Percentiles rank a stretch among this genome's conserved stretches.
phyloP scores from a whole-genome alignment of 129 eudicot species.

The Lactuca sativa region DNA sequence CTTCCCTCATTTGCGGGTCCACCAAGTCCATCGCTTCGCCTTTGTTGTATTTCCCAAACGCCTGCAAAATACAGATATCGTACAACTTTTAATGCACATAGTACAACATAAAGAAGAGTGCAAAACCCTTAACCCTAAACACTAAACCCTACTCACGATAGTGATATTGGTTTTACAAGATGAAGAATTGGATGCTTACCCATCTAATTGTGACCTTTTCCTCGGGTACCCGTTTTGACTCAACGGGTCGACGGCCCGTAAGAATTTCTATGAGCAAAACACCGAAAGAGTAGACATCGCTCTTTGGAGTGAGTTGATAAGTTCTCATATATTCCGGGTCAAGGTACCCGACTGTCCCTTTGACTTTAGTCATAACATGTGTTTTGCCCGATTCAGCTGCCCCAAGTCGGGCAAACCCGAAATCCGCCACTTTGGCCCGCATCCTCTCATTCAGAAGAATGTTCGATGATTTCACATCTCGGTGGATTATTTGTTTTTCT shows the following conservation, averaged over 20 bases:
- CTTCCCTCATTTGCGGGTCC: conserved; percentile 73
- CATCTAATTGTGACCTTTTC: conserved; percentile 85
- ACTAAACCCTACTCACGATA: too few species aligned
- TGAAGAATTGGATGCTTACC: conserved; percentile 52
- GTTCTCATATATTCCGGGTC: conserved; percentile 99
- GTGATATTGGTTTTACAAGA: neutral
- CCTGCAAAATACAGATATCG: conserved; percentile 42
- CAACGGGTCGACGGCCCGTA: conserved; percentile 95
- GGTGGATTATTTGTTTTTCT: conserved; percentile 92
- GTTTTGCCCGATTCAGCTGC: conserved; percentile 56
- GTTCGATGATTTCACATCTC: conserved; percentile 95
- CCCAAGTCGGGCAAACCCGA: conserved; percentile 84
- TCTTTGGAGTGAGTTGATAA: conserved; percentile 76
- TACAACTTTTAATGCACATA: neutral
- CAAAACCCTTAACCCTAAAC: too few species aligned
- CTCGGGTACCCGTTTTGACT: conserved; percentile 50
- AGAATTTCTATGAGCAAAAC: conserved; percentile 73
- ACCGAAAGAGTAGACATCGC: conserved; percentile 95
- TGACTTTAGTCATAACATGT: conserved; percentile 75
- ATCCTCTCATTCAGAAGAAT: conserved; percentile 76
- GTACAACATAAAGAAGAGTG: neutral
- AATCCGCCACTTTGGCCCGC: conserved; percentile 94
- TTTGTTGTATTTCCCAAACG: conserved; percentile 57
- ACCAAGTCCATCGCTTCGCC: conserved; percentile 56
- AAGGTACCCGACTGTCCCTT: conserved; percentile 96